phyloP scores from a whole-genome alignment of 768 basidiomycete genomes.

The Amanita molliuscula region DNA sequence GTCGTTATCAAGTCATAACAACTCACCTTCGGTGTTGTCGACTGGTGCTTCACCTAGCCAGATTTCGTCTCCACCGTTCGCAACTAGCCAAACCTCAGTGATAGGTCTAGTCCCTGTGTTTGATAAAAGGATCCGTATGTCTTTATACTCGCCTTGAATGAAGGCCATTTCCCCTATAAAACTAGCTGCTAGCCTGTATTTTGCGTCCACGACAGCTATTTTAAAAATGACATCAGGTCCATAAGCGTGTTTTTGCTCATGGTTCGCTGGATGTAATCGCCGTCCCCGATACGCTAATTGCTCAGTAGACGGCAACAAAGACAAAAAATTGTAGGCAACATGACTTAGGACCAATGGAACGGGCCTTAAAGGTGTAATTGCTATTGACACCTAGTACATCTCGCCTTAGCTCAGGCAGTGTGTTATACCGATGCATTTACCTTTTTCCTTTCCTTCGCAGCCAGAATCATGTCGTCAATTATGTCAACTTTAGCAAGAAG shows the following conservation, averaged over 20 bases:
- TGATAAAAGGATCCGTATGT: conserved; percentile 43
- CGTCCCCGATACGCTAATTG: conserved; percentile 60
- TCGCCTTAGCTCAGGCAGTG: not conserved
- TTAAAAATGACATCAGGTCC: conserved; percentile 54
- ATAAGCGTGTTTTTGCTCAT: conserved; percentile 62
- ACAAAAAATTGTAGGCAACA: conserved; percentile 60
- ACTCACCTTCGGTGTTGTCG: not conserved
- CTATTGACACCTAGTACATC: conserved; percentile 44
- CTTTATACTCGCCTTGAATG: conserved; percentile 58
- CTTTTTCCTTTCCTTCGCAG: conserved; percentile 51
- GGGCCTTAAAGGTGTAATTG: conserved; percentile 42
- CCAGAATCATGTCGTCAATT: conserved; percentile 51
- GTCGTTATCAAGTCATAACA: not conserved
- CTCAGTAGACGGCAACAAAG: conserved; percentile 59
- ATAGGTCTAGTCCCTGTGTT: conserved; percentile 58
- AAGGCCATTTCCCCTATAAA: conserved; percentile 44
- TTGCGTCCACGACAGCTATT: conserved; percentile 52
- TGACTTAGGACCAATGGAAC: conserved; percentile 46
- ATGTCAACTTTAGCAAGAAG: conserved; percentile 46
- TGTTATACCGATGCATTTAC: conserved; percentile 27
- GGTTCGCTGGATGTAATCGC: conserved; percentile 59
- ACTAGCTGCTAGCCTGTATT: conserved; percentile 50
- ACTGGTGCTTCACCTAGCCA: conserved; percentile 30
- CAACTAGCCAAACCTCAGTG: conserved; percentile 61
- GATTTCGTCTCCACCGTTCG: conserved; percentile 51